Percentiles rank a stretch among this genome's conserved stretches.
Evolutionary conservation across 1,284 basidiomycete genomes (phyloP).

Genomic region (Trametes hirsuta): DNA sequence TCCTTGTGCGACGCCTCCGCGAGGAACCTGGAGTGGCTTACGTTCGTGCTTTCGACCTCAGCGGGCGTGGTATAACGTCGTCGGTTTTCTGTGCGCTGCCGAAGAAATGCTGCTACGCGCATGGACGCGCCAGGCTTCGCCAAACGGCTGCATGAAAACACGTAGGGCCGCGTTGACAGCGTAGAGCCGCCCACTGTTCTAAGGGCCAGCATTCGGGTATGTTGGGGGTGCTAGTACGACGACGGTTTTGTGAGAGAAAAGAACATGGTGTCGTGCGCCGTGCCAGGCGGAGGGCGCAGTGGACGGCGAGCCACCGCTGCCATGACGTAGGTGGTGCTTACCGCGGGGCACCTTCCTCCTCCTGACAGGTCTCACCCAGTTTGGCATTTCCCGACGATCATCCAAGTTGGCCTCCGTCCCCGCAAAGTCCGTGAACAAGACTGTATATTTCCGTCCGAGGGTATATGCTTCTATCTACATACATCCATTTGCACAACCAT

Average conservation of each 20-base stretch:
- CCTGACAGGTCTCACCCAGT: neutral
- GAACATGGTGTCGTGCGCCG: neutral
- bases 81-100: neutral
- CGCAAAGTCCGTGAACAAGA: neutral
- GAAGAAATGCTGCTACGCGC: too few relatives aligned
- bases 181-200: too few relatives aligned
- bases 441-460: neutral
- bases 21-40: conserved; percentile 50
- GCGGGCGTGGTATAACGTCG: conserved; percentile 14
- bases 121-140: too few relatives aligned
- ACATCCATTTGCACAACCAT: neutral
- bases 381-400: neutral
- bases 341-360: neutral
- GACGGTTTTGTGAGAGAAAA: neutral
- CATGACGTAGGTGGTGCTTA: neutral
- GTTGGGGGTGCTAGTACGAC: too few relatives aligned
- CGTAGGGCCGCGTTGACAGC: too few relatives aligned
- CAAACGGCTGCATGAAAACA: too few relatives aligned
- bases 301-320: neutral
- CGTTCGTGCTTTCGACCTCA: conserved; percentile 41
- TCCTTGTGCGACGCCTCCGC: conserved; percentile 43
- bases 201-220: too few relatives aligned
- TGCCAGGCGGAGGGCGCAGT: neutral
- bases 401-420: neutral
- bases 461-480: neutral